Conservation (phyloP, 2,329 filamentous ascomycete genomes). For the Colletotrichum cereale region DNA sequence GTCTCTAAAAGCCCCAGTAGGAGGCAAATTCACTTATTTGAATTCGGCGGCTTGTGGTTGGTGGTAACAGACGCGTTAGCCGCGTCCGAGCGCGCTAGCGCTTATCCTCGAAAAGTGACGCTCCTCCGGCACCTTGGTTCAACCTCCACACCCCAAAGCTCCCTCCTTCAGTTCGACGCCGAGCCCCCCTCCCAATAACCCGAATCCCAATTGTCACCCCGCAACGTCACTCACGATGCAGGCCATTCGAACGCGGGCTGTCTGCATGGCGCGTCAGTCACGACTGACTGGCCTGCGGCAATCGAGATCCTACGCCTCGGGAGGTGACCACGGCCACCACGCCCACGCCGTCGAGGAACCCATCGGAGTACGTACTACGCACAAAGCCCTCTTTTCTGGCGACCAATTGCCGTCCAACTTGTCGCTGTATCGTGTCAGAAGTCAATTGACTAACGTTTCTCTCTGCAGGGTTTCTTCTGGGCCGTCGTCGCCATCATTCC, state of each 20-base stretch:
- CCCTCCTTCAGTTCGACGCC: constrained; percentile 24
- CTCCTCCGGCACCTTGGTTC: constrained; percentile 24
- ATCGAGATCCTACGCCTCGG: constrained; percentile 67
- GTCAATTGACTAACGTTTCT: constrained; percentile 8
- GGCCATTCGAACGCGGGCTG: constrained; percentile 52
- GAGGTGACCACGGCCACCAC: constrained; percentile 59
- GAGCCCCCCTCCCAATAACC: constrained; percentile 14
- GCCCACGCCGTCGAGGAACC: constrained; percentile 63
- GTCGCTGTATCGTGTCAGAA: background rate
- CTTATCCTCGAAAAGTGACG: constrained; percentile 38
- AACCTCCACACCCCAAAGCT: constrained; percentile 37
- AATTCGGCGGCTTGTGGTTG: constrained; percentile 41
- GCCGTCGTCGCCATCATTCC: constrained; percentile 60
- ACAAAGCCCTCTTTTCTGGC: background rate
- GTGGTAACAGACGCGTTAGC: constrained; percentile 2
- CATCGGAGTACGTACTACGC: constrained; percentile 64
- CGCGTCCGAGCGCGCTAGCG: constrained; percentile 16
- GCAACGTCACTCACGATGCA: constrained; percentile 49
- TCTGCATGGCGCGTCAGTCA: constrained; percentile 53
- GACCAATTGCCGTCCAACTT: background rate
- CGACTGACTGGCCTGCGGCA: constrained; percentile 49
- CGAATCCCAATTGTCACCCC: constrained; percentile 20
- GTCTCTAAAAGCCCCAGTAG: constrained; percentile 31
- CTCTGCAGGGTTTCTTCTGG: constrained; percentile 54
- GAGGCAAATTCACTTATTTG: constrained; percentile 38